These are phyloP conservation scores for Poa annua DNA, from an alignment of 176 grass and related monocot genomes.

Conservation along the genomic window DNA sequence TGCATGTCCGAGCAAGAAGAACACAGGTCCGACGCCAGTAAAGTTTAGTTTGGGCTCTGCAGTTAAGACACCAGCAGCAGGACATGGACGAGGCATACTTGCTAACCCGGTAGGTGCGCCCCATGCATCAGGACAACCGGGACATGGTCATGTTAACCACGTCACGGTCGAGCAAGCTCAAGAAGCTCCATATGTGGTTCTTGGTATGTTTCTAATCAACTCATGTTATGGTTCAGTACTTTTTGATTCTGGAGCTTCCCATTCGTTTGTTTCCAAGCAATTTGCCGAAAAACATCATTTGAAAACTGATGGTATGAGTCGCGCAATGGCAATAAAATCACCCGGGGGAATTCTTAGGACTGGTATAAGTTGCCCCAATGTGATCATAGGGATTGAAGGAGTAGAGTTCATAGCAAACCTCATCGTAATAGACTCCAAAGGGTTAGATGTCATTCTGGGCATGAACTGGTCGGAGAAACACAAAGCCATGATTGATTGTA, in stretches of 20 bases:
- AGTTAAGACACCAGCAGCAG: not conserved
- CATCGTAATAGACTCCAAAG: not conserved
- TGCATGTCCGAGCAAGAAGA: no score
- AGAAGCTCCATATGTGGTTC: not conserved
- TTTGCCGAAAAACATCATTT: not conserved
- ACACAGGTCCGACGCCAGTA: no score
- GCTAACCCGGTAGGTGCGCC: not conserved
- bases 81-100: not conserved
- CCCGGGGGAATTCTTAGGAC: not conserved
- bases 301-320: not conserved
- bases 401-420: not conserved
- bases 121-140: not conserved
- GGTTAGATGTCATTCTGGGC: no score
- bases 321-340: not conserved
- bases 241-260: not conserved
- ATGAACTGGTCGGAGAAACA: no score
- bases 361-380: not conserved
- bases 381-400: not conserved
- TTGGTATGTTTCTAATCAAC: not conserved
- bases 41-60: no score
- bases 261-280: not conserved
- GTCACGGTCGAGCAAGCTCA: no score
- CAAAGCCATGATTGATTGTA: not conserved
- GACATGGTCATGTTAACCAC: not conserved
- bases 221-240: not conserved